Evolutionary conservation across 495 filamentous ascomycete species (phyloP).

Genomic region (Penicillium bialowiezense): DNA sequence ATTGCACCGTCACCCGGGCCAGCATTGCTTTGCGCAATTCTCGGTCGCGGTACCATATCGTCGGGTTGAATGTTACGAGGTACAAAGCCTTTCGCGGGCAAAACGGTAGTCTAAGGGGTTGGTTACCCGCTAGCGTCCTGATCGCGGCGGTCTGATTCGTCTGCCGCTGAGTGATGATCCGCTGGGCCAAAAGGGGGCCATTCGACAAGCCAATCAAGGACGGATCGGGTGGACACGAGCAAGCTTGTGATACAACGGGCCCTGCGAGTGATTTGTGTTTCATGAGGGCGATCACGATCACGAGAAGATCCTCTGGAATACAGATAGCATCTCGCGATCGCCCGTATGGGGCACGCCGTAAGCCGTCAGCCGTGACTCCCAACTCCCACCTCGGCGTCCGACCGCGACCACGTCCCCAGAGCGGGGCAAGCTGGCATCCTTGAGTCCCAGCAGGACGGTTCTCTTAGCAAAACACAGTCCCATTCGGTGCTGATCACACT

Average conservation of each 20-base stretch:
- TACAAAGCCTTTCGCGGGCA: constrained; percentile 1
- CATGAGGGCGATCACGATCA: no score
- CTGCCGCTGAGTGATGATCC: constrained; percentile 7
- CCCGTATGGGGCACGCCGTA: no score
- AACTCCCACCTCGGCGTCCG: neutral
- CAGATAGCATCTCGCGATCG: no score
- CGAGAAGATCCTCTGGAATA: no score
- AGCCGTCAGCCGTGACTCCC: no score
- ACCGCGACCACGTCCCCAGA: neutral
- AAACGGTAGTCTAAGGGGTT: neutral
- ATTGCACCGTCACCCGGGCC: neutral
- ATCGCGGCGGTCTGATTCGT: constrained; percentile 9
- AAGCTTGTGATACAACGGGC: neutral
- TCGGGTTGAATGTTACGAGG: constrained; percentile 2
- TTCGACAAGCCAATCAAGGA: constrained; percentile 5
- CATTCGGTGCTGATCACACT: neutral
- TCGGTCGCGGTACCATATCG: constrained; percentile 4
- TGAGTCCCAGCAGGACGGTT: neutral
- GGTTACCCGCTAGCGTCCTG: constrained; percentile 1
- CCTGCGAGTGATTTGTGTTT: no score
- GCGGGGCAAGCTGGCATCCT: neutral
- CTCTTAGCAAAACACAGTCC: neutral
- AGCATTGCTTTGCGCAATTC: neutral
- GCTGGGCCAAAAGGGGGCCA: constrained; percentile 2
- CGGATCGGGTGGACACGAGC: constrained; percentile 4